Percentiles rank a stretch among this genome's conserved stretches.
These are phyloP conservation scores for Trichophyton schoenleinii DNA, from an alignment of 2,329 filamentous ascomycete genomes.

Conservation along the genomic window DNA sequence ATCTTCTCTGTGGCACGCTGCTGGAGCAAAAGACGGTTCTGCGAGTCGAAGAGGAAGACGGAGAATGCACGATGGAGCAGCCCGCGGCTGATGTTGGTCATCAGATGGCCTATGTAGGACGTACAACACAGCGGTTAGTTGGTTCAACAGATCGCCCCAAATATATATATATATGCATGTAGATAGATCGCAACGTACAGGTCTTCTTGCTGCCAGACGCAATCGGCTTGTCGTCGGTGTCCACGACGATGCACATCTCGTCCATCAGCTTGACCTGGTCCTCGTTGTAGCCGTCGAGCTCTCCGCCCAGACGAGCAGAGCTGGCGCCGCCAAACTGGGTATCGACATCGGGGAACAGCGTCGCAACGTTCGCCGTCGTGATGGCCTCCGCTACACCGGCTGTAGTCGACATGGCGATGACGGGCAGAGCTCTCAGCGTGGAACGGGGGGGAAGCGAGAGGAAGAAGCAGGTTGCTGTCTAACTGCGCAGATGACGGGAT, in stretches of 20 bases:
- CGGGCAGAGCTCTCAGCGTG: neutral
- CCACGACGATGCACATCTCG: conserved; percentile 93
- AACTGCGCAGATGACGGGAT: neutral
- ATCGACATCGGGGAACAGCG: conserved; percentile 74
- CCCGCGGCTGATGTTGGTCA: conserved; percentile 96
- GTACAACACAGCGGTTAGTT: neutral
- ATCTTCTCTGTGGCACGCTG: conserved; percentile 96
- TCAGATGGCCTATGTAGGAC: conserved; percentile 65
- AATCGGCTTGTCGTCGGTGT: conserved; percentile 83
- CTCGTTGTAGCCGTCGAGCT: conserved; percentile 83
- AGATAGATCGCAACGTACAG: conserved; percentile 44
- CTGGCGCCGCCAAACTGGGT: conserved; percentile 43
- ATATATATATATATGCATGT: neutral
- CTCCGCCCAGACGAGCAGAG: conserved; percentile 44
- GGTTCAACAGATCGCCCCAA: neutral
- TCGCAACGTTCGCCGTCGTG: conserved; percentile 74
- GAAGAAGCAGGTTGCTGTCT: neutral
- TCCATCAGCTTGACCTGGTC: conserved; percentile 98
- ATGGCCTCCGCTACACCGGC: conserved; percentile 47
- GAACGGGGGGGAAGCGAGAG: neutral
- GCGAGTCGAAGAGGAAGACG: conserved; percentile 90
- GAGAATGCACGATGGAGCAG: conserved; percentile 96
- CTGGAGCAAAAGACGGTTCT: conserved; percentile 86
- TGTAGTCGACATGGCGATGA: conserved; percentile 35
- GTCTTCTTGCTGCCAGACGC: conserved; percentile 96